These are phyloP conservation scores for Pseudogymnoascus sp. DNA, from an alignment of 2,329 filamentous ascomycete species.

Conservation along the genomic window DNA sequence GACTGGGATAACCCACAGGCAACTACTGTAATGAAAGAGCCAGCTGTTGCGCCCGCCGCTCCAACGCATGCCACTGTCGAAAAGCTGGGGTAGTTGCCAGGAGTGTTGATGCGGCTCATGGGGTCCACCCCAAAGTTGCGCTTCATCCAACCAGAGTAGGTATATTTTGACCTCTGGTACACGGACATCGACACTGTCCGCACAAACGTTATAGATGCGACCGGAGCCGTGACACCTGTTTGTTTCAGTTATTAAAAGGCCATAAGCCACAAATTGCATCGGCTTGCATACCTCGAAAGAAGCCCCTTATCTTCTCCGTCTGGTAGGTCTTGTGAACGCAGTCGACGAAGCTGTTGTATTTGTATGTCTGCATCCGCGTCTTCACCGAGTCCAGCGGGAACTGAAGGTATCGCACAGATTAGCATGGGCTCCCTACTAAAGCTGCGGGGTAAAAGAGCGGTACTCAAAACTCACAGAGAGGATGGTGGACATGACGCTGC, in stretches of 20 bases:
- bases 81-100: constrained; percentile 61
- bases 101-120: constrained; percentile 61
- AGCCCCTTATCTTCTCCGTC: constrained; percentile 63
- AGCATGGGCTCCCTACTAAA: constrained; percentile 10
- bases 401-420: constrained; percentile 15
- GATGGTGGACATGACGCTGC: constrained; percentile 70
- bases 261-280: neutral
- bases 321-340: constrained; percentile 69
- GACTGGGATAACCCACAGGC: constrained; percentile 48
- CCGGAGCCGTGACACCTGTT: constrained; percentile 66
- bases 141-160: constrained; percentile 62
- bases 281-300: constrained; percentile 60
- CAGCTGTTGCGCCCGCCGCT: constrained; percentile 68
- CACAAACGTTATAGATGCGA: constrained; percentile 69
- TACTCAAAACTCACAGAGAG: constrained; percentile 50
- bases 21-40: constrained; percentile 69
- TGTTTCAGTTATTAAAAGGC: neutral
- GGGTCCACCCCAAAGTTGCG: constrained; percentile 60
- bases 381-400: constrained; percentile 86
- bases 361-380: constrained; percentile 82
- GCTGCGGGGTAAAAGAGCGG: neutral
- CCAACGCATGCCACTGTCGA: constrained; percentile 71
- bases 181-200: constrained; percentile 72
- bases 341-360: constrained; percentile 64
- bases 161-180: constrained; percentile 69